Conservation (phyloP, 75 land plant genomes). For the Sequoia sempervirens region DNA sequence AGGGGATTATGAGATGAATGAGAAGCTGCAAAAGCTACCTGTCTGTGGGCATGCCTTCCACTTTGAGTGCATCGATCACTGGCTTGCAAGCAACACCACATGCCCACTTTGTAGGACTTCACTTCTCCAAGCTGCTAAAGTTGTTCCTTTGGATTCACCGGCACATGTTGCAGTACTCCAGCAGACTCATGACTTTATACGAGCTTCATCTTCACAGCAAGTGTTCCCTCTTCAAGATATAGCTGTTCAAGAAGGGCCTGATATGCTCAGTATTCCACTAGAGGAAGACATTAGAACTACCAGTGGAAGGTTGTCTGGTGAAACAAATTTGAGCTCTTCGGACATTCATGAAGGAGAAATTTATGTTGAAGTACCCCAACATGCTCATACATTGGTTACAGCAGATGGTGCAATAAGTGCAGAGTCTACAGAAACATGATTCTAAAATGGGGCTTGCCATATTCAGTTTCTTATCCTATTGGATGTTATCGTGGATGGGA, state of each 20-base stretch:
- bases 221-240: neutral
- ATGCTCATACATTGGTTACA: neutral
- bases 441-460: neutral
- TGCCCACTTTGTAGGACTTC: constrained; percentile 87
- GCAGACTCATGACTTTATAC: neutral
- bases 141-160: constrained; percentile 20
- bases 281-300: neutral
- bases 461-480: neutral
- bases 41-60: constrained; percentile 80
- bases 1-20: constrained; percentile 66
- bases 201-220: neutral
- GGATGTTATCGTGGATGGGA: neutral
- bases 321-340: neutral
- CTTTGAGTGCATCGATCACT: constrained; percentile 75
- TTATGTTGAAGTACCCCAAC: neutral
- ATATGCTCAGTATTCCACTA: neutral
- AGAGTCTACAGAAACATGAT: neutral
- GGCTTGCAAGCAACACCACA: constrained; percentile 68
- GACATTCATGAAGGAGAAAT: neutral
- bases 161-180: neutral
- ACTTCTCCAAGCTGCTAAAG: constrained; percentile 27
- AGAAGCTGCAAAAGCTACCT: constrained; percentile 68
- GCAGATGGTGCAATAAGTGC: neutral
- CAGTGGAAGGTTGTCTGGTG: neutral
- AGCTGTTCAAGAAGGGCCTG: neutral